Conservation (phyloP, 768 basidiomycete species). For the Leccinellum albellum region DNA sequence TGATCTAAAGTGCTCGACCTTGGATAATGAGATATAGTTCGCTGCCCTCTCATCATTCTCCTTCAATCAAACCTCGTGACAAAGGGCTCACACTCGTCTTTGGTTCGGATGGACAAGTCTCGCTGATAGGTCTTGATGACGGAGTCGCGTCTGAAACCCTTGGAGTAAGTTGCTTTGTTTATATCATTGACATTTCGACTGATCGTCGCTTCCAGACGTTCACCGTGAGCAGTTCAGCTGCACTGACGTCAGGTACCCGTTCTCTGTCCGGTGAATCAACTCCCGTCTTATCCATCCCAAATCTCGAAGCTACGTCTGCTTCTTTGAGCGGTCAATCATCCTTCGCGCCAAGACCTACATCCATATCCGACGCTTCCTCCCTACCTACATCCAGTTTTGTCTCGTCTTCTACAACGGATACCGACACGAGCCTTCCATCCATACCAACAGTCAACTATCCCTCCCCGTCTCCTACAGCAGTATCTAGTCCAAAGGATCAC, state of each 20-base stretch:
- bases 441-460: constrained; percentile 23
- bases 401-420: constrained; percentile 8
- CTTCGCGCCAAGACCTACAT: neutral
- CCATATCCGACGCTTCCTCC: neutral
- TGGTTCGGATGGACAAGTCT: constrained; percentile 27
- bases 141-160: constrained; percentile 2
- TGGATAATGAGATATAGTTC: constrained; percentile 21
- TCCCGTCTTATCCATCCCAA: constrained; percentile 11
- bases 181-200: neutral
- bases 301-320: constrained; percentile 20
- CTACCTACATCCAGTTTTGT: constrained; percentile 3
- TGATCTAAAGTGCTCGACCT: constrained; percentile 13
- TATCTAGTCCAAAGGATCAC: constrained; percentile 16
- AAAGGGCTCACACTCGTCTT: constrained; percentile 25
- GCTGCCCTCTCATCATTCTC: constrained; percentile 1
- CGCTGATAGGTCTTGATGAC: constrained; percentile 19
- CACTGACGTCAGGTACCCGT: constrained; percentile 1
- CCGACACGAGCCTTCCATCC: constrained; percentile 21
- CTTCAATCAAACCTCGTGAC: constrained; percentile 13
- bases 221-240: neutral
- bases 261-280: neutral
- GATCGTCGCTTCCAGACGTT: constrained; percentile 10
- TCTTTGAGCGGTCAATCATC: constrained; percentile 2
- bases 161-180: constrained; percentile 4
- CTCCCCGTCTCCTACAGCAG: constrained; percentile 22